Base-by-base conservation (phyloP, 345 rosid genomes). In the Eutrema yunnanense region DNA sequence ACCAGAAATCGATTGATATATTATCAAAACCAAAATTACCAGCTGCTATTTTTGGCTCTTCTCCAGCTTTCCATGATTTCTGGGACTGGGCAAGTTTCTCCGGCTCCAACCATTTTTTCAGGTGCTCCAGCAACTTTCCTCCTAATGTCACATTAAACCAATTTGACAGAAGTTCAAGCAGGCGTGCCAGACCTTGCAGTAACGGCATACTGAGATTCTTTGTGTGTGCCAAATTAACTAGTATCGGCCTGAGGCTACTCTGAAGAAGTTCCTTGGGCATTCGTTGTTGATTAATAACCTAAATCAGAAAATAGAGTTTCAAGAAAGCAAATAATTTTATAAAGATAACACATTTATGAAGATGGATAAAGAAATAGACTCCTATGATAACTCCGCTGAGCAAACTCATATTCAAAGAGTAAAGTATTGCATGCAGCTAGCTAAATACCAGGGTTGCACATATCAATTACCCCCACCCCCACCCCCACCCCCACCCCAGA, bases 241-340 rank as follows among this genome's bases (percentile, higher is more conserved):
- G 86, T 62, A 95, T 95, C 42, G 99, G 99, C 87, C 98, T 84
- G 63, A 95, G 98, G 81, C 99, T 92, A 82, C 92, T 90, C 84
- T 95, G 99, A 64, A 95, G 86, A 84, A 95, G 98, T 72, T 95
- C 99, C 81, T 95, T 95, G 63, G 99, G 99, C 98, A 95, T 90
- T 76, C 92, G 86, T 74, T 92, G 96, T 82, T 95, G 99, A 87
- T 85, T 92, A 59, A 92, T 92, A 64, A 88, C 99, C 99, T 95
- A 79, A 65, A 67, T 3, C 64, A 65, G 58, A 69, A 37, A 38
- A 72, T 30, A 5, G 60, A 67, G 29, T 22, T 37, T 13, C 48
- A 63, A 79, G 61, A 7, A 13, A 16, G 13, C 2, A 65, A 32
- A 9, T 43, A 9, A 48, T 3, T 38, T 59, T 48, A 62, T 58